A percentile compares a stretch with the other conserved stretches of the same genome.
phyloP scores from a whole-genome alignment of 129 eudicot species.

The Artemisia argyi region DNA sequence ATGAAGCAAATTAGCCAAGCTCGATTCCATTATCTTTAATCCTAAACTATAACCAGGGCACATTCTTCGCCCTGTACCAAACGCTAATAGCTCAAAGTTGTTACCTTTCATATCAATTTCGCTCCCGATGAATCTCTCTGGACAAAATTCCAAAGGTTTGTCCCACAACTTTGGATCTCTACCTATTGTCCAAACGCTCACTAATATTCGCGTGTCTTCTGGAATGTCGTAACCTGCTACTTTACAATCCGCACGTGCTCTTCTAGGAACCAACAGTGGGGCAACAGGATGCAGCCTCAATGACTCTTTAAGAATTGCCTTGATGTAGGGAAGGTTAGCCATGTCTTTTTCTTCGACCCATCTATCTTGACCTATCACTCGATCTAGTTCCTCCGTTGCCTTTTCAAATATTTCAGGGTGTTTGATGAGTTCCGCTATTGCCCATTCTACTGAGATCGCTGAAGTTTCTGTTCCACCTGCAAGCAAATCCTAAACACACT shows the following conservation, averaged over 20 bases:
- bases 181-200: not conserved
- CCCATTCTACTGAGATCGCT: not conserved
- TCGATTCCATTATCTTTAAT: not conserved
- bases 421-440: not conserved
- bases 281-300: too few species aligned
- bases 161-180: slow-evolving; percentile 7
- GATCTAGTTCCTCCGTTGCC: not conserved
- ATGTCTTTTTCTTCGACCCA: too few species aligned
- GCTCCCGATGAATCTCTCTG: not conserved
- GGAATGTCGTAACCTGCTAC: slow-evolving; percentile 4
- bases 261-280: not conserved
- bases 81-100: not conserved
- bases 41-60: not conserved
- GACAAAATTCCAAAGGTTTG: not conserved
- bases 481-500: not conserved
- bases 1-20: slow-evolving; percentile 4
- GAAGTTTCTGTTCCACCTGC: not conserved
- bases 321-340: too few species aligned
- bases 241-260: not conserved
- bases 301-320: too few species aligned
- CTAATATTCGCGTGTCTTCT: not conserved
- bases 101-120: not conserved
- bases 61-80: not conserved
- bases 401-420: not conserved
- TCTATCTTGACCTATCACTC: slow-evolving; percentile 4